These are phyloP conservation scores for Albugo candida DNA, from an alignment of 352 stramenopile genomes.

Conservation along the genomic window DNA sequence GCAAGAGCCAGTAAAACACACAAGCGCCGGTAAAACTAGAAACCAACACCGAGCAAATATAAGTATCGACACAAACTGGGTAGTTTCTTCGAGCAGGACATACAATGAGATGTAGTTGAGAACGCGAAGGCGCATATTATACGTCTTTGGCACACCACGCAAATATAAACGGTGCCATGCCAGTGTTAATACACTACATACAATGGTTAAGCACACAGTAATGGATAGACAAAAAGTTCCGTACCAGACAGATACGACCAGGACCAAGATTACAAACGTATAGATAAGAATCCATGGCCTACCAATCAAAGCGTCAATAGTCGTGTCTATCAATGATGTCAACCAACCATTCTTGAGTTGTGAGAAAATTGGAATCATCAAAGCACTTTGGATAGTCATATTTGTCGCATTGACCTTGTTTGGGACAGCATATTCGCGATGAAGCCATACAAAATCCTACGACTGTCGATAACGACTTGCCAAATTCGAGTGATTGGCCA, in stretches of 20 bases:
- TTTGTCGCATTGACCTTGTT: slow-evolving; percentile 16
- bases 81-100: slow-evolving; percentile 2
- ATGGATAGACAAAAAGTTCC: slow-evolving; percentile 1
- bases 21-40: slow-evolving; percentile 65
- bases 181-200: slow-evolving; percentile 42
- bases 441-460: slow-evolving; percentile 72
- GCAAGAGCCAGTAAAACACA: slow-evolving; percentile 77
- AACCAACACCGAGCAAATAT: background rate
- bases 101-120: slow-evolving; percentile 81
- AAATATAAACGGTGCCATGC: slow-evolving; percentile 72
- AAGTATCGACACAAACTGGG: background rate
- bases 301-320: background rate
- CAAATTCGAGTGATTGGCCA: slow-evolving; percentile 60
- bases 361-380: slow-evolving; percentile 39
- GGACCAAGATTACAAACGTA: slow-evolving; percentile 60
- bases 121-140: slow-evolving; percentile 76
- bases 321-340: background rate
- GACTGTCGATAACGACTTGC: slow-evolving; percentile 32
- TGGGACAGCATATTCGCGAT: slow-evolving; percentile 58
- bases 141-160: slow-evolving; percentile 70
- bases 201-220: background rate
- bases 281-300: slow-evolving; percentile 80
- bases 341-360: slow-evolving; percentile 51
- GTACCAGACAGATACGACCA: slow-evolving; percentile 66
- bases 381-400: slow-evolving; percentile 20